Evolutionary conservation across 805 yeast genomes (phyloP).

Genomic region (Kluyveromyces nonfermentans): DNA sequence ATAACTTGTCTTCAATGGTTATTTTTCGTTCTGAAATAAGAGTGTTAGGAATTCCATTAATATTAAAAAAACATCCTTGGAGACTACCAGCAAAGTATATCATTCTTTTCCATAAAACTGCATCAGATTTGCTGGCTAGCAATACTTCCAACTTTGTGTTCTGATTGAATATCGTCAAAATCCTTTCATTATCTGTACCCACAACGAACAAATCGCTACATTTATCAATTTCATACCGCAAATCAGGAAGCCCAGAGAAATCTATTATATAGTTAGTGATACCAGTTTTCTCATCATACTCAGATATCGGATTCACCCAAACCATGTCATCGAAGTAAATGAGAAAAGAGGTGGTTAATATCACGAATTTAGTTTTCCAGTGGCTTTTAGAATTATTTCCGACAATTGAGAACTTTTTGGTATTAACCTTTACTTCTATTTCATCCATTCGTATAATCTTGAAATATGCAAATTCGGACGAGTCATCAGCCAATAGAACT

Average conservation of each 20-base stretch:
- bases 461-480: constrained; percentile 10
- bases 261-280: constrained; percentile 28
- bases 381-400: constrained; percentile 19
- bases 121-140: constrained; percentile 2
- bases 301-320: constrained; percentile 23
- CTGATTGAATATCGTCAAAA: constrained; percentile 11
- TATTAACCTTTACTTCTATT: constrained; percentile 31
- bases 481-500: constrained; percentile 5
- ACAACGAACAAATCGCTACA: constrained; percentile 14
- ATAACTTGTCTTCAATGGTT: constrained; percentile 27
- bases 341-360: constrained; percentile 43
- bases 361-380: constrained; percentile 39
- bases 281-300: constrained; percentile 13
- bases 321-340: constrained; percentile 36
- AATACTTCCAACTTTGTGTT: neutral
- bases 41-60: constrained; percentile 24
- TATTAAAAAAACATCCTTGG: constrained; percentile 17
- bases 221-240: constrained; percentile 34
- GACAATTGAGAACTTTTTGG: constrained; percentile 26
- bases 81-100: constrained; percentile 20
- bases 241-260: constrained; percentile 6
- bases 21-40: constrained; percentile 19
- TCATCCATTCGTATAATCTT: constrained; percentile 29
- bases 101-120: neutral
- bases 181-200: neutral